Conservation (phyloP, 345 rosid genomes). For the Pugionium cornutum region DNA sequence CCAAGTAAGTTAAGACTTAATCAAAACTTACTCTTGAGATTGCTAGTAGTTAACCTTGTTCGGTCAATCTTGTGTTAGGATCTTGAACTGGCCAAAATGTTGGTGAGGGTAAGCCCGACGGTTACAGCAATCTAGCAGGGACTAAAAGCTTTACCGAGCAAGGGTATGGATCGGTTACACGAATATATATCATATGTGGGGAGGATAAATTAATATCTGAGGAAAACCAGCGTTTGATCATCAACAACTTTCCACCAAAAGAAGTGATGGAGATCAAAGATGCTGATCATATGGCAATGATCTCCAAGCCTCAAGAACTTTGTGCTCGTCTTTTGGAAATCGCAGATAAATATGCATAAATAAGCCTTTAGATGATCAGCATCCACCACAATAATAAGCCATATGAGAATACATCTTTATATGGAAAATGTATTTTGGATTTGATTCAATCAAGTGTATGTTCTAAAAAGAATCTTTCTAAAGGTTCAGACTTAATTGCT, state of each 20-base stretch:
- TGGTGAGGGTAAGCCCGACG: conserved; percentile 41
- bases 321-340: conserved; percentile 20
- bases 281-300: conserved; percentile 46
- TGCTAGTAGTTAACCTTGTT: no score
- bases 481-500: background rate
- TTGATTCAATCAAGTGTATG: conserved; percentile 1
- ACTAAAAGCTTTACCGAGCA: conserved; percentile 29
- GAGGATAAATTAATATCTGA: conserved; percentile 20
- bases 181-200: conserved; percentile 37
- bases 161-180: conserved; percentile 32
- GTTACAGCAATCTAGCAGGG: conserved; percentile 34
- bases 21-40: background rate
- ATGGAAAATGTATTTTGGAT: background rate
- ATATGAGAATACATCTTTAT: background rate
- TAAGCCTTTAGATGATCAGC: background rate
- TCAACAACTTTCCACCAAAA: conserved; percentile 24
- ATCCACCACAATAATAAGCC: background rate
- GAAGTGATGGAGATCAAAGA: conserved; percentile 41
- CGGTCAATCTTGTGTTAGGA: background rate
- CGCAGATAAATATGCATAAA: conserved; percentile 22
- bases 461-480: background rate
- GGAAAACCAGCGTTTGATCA: conserved; percentile 40
- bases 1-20: conserved; percentile 8
- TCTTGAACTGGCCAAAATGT: conserved; percentile 26
- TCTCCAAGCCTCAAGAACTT: conserved; percentile 43